A percentile compares a stretch with the other conserved stretches of the same genome.
Conservation (phyloP, 2,329 filamentous ascomycete genomes). For the Xylariaceae sp. region DNA sequence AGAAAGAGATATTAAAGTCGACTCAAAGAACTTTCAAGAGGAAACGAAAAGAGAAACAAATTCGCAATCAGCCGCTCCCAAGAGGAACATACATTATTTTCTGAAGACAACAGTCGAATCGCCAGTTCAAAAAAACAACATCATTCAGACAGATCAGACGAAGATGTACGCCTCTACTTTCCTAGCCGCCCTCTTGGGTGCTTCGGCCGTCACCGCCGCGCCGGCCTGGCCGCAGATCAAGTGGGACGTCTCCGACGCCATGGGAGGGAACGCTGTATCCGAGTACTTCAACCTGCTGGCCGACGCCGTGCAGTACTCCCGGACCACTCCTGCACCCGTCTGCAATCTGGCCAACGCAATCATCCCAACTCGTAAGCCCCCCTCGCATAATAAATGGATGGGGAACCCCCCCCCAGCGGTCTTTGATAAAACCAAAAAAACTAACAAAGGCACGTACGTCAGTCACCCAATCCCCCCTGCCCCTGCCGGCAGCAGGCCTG, state of each 20-base stretch:
- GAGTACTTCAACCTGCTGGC: slow-evolving; percentile 58
- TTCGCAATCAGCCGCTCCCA: no score
- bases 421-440: neutral
- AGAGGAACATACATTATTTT: no score
- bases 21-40: no score
- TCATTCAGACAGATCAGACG: slow-evolving; percentile 1
- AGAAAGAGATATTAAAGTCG: no score
- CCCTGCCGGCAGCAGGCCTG: slow-evolving; percentile 54
- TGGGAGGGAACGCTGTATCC: slow-evolving; percentile 41
- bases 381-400: no score
- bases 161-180: slow-evolving; percentile 48
- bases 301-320: slow-evolving; percentile 39
- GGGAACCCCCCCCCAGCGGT: no score
- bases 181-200: slow-evolving; percentile 42
- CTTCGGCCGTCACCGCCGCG: slow-evolving; percentile 38
- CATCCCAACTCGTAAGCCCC: slow-evolving; percentile 44
- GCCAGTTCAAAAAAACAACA: neutral
- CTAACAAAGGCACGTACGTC: slow-evolving; percentile 8
- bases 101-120: no score
- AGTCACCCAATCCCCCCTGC: slow-evolving; percentile 52
- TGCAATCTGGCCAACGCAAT: slow-evolving; percentile 51
- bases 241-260: slow-evolving; percentile 34
- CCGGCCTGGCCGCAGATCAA: slow-evolving; percentile 43
- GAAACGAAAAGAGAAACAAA: no score
- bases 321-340: slow-evolving; percentile 36